Conservation (phyloP, 2,329 filamentous ascomycete genomes). For the Amauroascus verrucosus region DNA sequence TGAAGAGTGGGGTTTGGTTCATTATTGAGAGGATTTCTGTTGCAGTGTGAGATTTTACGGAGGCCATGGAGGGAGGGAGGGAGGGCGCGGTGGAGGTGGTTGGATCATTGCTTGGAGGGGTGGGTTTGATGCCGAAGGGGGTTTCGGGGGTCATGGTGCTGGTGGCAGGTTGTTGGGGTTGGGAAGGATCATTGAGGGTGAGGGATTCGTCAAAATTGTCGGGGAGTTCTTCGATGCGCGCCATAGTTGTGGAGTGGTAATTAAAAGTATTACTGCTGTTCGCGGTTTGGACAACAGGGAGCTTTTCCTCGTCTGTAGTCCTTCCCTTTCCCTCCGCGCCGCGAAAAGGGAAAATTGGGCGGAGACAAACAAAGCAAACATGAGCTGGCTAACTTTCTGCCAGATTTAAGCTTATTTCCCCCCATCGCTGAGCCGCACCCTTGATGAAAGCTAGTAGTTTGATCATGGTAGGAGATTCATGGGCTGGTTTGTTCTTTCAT, state of each 20-base stretch:
- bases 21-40: conserved; percentile 55
- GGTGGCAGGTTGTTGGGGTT: conserved; percentile 15
- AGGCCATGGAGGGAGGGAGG: conserved; percentile 50
- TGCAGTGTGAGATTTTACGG: conserved; percentile 45
- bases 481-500: too few relatives aligned
- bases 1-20: conserved; percentile 76
- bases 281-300: too few relatives aligned
- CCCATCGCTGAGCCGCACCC: neutral
- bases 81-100: conserved; percentile 31
- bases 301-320: too few relatives aligned
- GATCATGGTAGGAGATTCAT: too few relatives aligned
- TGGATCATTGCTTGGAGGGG: conserved; percentile 19
- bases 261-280: too few relatives aligned
- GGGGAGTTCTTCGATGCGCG: conserved; percentile 43
- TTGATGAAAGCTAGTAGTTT: too few relatives aligned
- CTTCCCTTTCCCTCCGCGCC: neutral
- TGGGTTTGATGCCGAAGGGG: conserved; percentile 33
- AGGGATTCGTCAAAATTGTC: conserved; percentile 42
- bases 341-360: neutral
- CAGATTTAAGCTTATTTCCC: neutral
- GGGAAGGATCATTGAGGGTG: conserved; percentile 30
- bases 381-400: neutral
- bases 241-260: conserved; percentile 38
- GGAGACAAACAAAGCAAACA: neutral
- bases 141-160: conserved; percentile 23